phyloP scores from a whole-genome alignment of 768 basidiomycete genomes.

The Tulasnella sp. region DNA sequence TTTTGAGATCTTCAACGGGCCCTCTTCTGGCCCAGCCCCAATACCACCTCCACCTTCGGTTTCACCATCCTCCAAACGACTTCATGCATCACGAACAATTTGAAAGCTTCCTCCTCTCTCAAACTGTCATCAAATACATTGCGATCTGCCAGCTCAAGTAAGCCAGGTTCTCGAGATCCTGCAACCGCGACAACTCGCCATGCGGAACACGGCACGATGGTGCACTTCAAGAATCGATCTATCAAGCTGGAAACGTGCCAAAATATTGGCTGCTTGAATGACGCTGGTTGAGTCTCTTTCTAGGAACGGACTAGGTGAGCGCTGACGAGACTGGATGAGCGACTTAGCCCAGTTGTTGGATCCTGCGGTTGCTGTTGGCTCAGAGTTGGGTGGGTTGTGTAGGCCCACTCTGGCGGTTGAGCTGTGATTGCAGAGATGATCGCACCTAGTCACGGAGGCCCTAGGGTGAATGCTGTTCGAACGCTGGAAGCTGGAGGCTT shows the following conservation, averaged over 20 bases:
- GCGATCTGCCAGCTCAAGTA: neutral
- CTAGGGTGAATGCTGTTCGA: too few species aligned
- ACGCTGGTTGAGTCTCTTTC: neutral
- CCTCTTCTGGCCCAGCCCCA: conserved; percentile 1
- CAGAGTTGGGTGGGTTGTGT: too few species aligned
- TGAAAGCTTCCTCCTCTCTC: neutral
- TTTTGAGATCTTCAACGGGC: too few species aligned
- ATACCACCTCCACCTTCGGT: neutral
- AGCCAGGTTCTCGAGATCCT: neutral
- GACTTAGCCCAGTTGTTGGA: too few species aligned
- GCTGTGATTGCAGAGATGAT: too few species aligned
- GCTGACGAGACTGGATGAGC: too few species aligned
- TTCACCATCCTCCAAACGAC: neutral
- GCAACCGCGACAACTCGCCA: neutral
- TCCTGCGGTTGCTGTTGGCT: too few species aligned
- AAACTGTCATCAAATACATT: neutral
- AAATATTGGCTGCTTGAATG: conserved; percentile 1
- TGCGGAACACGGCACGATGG: neutral
- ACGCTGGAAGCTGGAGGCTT: too few species aligned
- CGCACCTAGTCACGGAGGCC: too few species aligned
- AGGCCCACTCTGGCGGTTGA: too few species aligned
- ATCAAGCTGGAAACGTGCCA: neutral
- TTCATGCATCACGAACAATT: neutral
- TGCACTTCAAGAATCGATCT: neutral
- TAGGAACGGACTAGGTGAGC: too few species aligned